Conservation (phyloP, 2,329 filamentous ascomycete species). For the Pseudogymnoascus sp. region DNA sequence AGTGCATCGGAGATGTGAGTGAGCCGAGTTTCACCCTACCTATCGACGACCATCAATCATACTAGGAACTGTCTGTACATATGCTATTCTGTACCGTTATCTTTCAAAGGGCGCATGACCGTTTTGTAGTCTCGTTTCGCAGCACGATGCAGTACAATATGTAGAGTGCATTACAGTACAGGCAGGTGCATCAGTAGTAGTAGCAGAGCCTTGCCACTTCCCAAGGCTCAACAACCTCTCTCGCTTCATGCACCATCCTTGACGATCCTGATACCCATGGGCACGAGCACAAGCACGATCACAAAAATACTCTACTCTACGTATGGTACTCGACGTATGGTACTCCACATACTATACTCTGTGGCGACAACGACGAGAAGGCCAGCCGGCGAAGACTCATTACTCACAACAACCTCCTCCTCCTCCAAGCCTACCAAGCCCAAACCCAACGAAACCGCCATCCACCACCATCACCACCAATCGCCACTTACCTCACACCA, state of each 20-base stretch:
- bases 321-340: background rate
- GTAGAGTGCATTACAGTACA: too few species aligned
- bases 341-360: background rate
- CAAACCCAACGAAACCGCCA: background rate
- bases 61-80: background rate
- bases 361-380: background rate
- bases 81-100: background rate
- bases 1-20: background rate
- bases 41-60: background rate
- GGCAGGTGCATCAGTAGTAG: too few species aligned
- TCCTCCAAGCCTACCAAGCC: background rate
- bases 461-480: background rate
- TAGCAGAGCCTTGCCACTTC: background rate
- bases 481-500: slow-evolving; percentile 7
- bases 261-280: background rate
- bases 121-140: background rate
- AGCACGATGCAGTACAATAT: background rate
- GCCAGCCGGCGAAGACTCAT: background rate
- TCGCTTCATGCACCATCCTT: background rate
- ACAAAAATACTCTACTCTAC: background rate
- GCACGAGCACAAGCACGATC: background rate
- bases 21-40: background rate
- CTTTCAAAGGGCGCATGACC: background rate
- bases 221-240: background rate
- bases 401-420: background rate